These are phyloP conservation scores for Clarireedia monteithiana DNA, from an alignment of 2,329 filamentous ascomycete genomes.

Conservation along the genomic window DNA sequence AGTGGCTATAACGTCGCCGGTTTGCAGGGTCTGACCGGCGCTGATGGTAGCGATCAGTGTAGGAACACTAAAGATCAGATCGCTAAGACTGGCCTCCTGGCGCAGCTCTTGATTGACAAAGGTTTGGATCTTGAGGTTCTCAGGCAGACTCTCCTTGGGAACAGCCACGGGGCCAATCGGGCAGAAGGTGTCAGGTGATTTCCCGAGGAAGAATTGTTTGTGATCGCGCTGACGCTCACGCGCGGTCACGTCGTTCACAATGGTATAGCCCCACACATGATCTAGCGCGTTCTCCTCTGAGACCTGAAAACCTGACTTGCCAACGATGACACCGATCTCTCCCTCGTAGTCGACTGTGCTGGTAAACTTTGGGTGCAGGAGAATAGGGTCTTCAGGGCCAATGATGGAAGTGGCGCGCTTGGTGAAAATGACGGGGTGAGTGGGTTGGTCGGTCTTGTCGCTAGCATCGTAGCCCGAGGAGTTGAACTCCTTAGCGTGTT, in stretches of 20 bases:
- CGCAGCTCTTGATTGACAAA: slow-evolving; percentile 43
- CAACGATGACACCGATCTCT: slow-evolving; percentile 45
- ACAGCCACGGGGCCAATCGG: slow-evolving; percentile 34
- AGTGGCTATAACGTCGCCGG: slow-evolving; percentile 43
- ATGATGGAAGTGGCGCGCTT: slow-evolving; percentile 39
- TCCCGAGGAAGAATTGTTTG: slow-evolving; percentile 53
- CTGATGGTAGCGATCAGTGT: slow-evolving; percentile 40
- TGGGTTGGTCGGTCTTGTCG: slow-evolving; percentile 44
- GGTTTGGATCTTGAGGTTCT: slow-evolving; percentile 34
- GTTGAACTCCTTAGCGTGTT: slow-evolving; percentile 40
- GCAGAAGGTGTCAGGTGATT: slow-evolving; percentile 47
- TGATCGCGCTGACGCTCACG: slow-evolving; percentile 49
- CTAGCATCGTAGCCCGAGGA: slow-evolving; percentile 45
- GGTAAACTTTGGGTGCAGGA: slow-evolving; percentile 38
- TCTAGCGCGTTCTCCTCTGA: slow-evolving; percentile 18
- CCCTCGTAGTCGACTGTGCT: slow-evolving; percentile 44
- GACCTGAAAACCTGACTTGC: slow-evolving; percentile 39
- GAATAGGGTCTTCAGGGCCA: slow-evolving; percentile 34
- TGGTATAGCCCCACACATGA: slow-evolving; percentile 35
- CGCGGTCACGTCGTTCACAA: slow-evolving; percentile 49
- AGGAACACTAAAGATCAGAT: slow-evolving; percentile 43
- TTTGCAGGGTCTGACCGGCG: slow-evolving; percentile 41
- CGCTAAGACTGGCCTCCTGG: slow-evolving; percentile 39
- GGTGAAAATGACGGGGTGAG: slow-evolving; percentile 48
- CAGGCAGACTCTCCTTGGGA: slow-evolving; percentile 17